Percentiles rank a stretch among this genome's conserved stretches.
Conservation (phyloP, 345 rosid species). For the Citrus cavaleriei region DNA sequence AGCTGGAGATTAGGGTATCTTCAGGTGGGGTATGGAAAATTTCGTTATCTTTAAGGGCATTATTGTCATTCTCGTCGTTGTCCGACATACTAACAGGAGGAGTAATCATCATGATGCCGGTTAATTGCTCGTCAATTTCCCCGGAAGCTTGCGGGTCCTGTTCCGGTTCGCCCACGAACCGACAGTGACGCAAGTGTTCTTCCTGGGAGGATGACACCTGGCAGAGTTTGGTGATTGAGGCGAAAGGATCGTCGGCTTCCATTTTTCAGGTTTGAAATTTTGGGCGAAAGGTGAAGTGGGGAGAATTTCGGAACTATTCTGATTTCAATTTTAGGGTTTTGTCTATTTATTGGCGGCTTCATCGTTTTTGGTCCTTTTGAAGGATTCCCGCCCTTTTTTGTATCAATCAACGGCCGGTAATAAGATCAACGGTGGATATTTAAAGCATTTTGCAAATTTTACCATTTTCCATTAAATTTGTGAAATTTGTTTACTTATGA, state of each 20-base stretch:
- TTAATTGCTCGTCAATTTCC: conserved; percentile 20
- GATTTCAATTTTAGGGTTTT: conserved; percentile 4
- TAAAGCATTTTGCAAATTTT: not conserved
- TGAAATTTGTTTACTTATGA: too few species aligned
- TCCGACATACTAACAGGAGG: conserved; percentile 21
- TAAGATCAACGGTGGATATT: not conserved
- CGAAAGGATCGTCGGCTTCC: conserved; percentile 27
- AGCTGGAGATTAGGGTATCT: conserved; percentile 8
- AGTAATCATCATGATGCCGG: conserved; percentile 36
- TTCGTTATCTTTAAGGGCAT: conserved; percentile 1
- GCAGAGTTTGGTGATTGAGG: conserved; percentile 16
- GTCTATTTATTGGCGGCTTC: not conserved
- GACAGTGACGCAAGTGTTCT: conserved; percentile 1
- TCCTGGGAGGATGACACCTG: conserved; percentile 27
- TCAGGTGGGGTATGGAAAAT: conserved; percentile 25
- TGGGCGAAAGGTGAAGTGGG: not conserved
- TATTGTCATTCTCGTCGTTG: not conserved
- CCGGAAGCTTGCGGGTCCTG: not conserved
- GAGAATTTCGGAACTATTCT: not conserved
- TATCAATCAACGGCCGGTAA: not conserved
- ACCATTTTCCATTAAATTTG: not conserved
- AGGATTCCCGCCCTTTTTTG: not conserved
- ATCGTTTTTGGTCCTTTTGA: not conserved
- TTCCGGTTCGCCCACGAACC: conserved; percentile 14
- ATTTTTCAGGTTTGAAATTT: not conserved